Base-by-base conservation (phyloP, 164 flowering plant species). In the Houttuynia cordata region DNA sequence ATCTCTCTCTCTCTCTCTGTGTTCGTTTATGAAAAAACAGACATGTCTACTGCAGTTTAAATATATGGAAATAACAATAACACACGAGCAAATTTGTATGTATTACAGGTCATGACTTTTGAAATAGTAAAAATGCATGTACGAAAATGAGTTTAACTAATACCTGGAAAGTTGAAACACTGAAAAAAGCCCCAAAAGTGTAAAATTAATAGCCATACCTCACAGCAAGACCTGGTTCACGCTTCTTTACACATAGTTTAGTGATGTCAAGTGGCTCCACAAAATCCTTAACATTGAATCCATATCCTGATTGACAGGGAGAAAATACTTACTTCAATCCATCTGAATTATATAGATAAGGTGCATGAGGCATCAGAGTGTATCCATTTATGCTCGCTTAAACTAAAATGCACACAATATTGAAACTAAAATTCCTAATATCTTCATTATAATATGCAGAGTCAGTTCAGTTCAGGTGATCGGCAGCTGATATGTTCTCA, bases 171-270 rank as follows among this genome's bases (percentile, higher is more conserved):
- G 37, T 6, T 30, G 37, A 30, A 6, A 30, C 6, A 30, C 37
- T 30, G 37, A 2, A 30, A 6, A 30, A 30, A 6, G 37, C 37
- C 37, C 37, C 37, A 30, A 30, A 30, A 30, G 37, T 30, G 37
- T 6, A 30, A 30, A 30, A 30, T 30, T 30, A 30, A 45, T 45
- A 17, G 58, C 19, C 61, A 19, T 77, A 84, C 96, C 96, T 86
- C 67, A 85, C 71, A 15, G 85, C 90, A 68, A 80, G 47, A 19
- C 64, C n/a, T 39, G 88, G 83, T 1, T 76, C 59, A 22, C 80
- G 63, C 55, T 74, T 78, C 53, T 64, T 60, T 51, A 81, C 76
- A 39, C 83, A 88, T 7, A 66, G 22, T 56, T 67, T 71, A 63
- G 86, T 64, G 49, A 88, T 24, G 8, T 69, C 70, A 59, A 70